phyloP scores from a whole-genome alignment of 768 basidiomycete species.

The Austroboletus festivus region DNA sequence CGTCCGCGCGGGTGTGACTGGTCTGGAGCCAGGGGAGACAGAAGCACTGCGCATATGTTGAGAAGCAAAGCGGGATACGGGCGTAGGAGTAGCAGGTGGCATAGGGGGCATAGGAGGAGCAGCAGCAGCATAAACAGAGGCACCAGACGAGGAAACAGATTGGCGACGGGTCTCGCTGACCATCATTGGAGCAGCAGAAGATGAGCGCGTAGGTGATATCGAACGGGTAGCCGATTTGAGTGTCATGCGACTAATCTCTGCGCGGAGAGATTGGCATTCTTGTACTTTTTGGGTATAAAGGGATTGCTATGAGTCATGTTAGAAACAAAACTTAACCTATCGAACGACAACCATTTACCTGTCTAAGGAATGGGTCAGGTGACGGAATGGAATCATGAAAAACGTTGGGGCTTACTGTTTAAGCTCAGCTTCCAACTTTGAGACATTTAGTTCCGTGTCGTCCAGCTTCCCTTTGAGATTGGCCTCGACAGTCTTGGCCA shows the following conservation, averaged over 20 bases:
- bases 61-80: slow-evolving; percentile 50
- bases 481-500: slow-evolving; percentile 59
- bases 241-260: slow-evolving; percentile 57
- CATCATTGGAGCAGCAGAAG: slow-evolving; percentile 26
- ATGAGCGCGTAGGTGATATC: slow-evolving; percentile 23
- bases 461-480: slow-evolving; percentile 64
- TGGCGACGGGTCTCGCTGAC: slow-evolving; percentile 28
- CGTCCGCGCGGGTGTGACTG: slow-evolving; percentile 33
- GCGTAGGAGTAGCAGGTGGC: slow-evolving; percentile 44
- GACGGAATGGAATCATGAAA: slow-evolving; percentile 9
- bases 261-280: slow-evolving; percentile 65
- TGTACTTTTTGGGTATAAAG: slow-evolving; percentile 65
- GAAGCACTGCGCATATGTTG: slow-evolving; percentile 59
- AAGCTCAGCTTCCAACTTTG: slow-evolving; percentile 66
- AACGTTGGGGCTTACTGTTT: slow-evolving; percentile 59
- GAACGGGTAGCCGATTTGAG: slow-evolving; percentile 29
- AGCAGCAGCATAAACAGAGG: slow-evolving; percentile 32
- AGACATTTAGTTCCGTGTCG: slow-evolving; percentile 54
- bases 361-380: slow-evolving; percentile 40
- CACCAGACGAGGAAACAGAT: slow-evolving; percentile 29
- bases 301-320: slow-evolving; percentile 43
- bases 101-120: slow-evolving; percentile 34
- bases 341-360: slow-evolving; percentile 47
- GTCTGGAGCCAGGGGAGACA: slow-evolving; percentile 33
- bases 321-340: slow-evolving; percentile 7